phyloP scores from a whole-genome alignment of 257 asterid genomes.

The Solanum microdontum region DNA sequence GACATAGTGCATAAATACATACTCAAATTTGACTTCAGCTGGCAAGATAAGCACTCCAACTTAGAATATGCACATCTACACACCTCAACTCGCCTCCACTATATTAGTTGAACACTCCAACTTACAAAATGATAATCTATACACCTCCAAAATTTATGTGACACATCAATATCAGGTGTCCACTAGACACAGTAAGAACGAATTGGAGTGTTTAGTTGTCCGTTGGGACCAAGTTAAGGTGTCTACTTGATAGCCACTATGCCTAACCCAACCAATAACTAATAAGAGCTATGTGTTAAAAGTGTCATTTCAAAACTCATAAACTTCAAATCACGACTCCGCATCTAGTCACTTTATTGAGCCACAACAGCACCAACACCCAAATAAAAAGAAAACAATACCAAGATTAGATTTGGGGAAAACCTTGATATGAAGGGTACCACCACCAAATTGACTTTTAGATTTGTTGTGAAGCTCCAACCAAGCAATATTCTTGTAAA shows the following conservation, averaged over 20 bases:
- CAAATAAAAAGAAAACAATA: not conserved
- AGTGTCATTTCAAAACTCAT: not conserved
- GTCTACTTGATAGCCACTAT: not conserved
- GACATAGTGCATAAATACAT: not conserved
- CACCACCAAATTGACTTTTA: constrained; percentile 65
- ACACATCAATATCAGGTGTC: not conserved
- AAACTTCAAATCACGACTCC: not conserved
- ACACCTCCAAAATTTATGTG: not conserved
- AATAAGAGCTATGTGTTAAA: not conserved
- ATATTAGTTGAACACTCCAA: not conserved
- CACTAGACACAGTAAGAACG: not conserved
- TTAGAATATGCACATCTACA: not conserved
- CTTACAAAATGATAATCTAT: not conserved
- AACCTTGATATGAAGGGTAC: constrained; percentile 82
- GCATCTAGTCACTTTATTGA: not conserved
- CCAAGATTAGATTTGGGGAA: not conserved
- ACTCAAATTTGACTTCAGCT: not conserved
- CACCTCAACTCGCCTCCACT: not conserved
- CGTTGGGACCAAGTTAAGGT: not conserved
- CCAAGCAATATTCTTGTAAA: constrained; percentile 65
- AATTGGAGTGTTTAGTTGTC: not conserved
- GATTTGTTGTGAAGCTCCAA: constrained; percentile 58
- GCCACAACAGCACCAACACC: not conserved
- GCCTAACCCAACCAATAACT: not conserved
- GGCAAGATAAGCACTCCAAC: not conserved